Base-by-base conservation (phyloP, 176 grass and related monocot species). In the Stipa capillata region DNA sequence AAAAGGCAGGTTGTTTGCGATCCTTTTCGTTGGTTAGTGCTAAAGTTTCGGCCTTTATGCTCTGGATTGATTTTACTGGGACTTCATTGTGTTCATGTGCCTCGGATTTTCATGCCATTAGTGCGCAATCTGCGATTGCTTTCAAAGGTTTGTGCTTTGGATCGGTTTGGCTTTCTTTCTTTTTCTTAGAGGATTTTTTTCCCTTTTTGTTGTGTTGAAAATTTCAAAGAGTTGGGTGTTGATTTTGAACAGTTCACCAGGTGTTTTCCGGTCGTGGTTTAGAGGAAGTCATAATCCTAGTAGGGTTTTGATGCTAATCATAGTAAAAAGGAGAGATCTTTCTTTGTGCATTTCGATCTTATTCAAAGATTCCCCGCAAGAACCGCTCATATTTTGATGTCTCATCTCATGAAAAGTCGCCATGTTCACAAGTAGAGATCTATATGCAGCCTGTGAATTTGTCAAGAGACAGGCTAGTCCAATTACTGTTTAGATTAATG, bases 341-440 rank as follows among this genome's bases (percentile, higher is more conserved):
- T 48, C 53, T 71, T 7, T 40, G 23, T 16, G 17, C 43, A 60
- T 85, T 77, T 18, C 17, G 21, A 10, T 63, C 50, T 11, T 16
- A 17, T 47, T 33, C 23, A 35, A 37, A 40, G 27, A 60, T 59
- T 59, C 59, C 1, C 2, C 9, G 14, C 39, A 25, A 21, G 4
- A 75, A 33, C 54, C 17, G 14, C 12, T 72, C 44, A 13, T 4
- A n/a, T 42, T 63, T 73, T 66, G 25, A 55, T 69, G 39, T 37
- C n/a, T 47, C 10, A 50, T 69, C 82, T 44, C 40, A 57, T 78
- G 82, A 70, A 60, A 49, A 69, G 73, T 77, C 64, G 41, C 3
- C 27, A 28, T 37, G 6, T 14, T 79, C 57, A 81, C 28, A 75
- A 32, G 17, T 76, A 86, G 35, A 81, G 50, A 86, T 86, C 49